These are phyloP conservation scores for Tylopilus rubrobrunneus DNA, from an alignment of 768 basidiomycete species.

Conservation along the genomic window DNA sequence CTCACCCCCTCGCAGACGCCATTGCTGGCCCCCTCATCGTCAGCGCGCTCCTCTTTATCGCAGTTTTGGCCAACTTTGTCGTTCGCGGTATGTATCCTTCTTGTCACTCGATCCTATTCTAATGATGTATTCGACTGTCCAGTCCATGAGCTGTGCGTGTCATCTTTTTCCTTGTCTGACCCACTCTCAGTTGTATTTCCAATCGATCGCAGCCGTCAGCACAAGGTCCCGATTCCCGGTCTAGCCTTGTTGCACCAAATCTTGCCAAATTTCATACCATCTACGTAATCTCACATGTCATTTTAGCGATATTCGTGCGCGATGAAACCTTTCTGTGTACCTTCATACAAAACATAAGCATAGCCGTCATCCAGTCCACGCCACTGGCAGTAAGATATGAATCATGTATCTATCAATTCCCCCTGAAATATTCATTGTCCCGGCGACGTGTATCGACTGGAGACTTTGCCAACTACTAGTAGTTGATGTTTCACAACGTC, in stretches of 20 bases:
- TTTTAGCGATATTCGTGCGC: background rate
- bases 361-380: background rate
- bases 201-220: conserved; percentile 20
- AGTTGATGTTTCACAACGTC: background rate
- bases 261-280: conserved; percentile 19
- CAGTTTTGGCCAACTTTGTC: conserved; percentile 83
- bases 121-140: conserved; percentile 1
- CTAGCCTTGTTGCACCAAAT: conserved; percentile 22
- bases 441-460: background rate
- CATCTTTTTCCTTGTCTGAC: background rate
- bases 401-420: background rate
- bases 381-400: background rate
- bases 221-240: conserved; percentile 29
- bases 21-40: conserved; percentile 81
- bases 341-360: background rate
- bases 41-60: conserved; percentile 78
- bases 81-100: conserved; percentile 62
- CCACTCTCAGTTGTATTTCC: background rate
- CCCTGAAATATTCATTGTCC: background rate
- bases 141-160: conserved; percentile 61
- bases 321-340: background rate
- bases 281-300: background rate
- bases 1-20: conserved; percentile 50
- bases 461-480: background rate
- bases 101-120: conserved; percentile 1